Base-by-base conservation (phyloP, 352 stramenopile genomes). In the Pythium rhizo-oryzae region DNA sequence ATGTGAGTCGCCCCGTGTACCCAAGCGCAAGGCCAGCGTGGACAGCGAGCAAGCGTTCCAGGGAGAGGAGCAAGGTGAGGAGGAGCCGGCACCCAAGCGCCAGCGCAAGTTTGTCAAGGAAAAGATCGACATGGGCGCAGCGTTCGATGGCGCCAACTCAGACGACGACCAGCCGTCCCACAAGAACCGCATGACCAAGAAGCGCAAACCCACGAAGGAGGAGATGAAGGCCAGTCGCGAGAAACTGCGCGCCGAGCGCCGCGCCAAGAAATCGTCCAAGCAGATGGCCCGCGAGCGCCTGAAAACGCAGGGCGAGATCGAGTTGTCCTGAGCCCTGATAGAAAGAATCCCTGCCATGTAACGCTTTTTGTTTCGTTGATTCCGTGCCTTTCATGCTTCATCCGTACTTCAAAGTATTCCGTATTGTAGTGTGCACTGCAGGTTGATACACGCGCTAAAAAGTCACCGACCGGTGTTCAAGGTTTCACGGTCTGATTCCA, bases 61-160 rank as follows among this genome's bases (percentile, higher is more conserved):
- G 44, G 19, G 24, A 25, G 33, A 57, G 5, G 24, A 64, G 44
- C 65, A 28, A 30, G 43, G 70, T 28, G 21, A 75, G 24, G 46
- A 70, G 16, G 18, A 50, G 24, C 39, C 65, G 47, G 33, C 47
- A 15, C 47, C 35, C 24, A 41, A 62, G 41, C 68, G 44, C 23
- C 62, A 54, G 50, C 59, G 24, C 30, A 7, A 15, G 44, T 37
- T 62, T 35, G 28, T 74, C 56, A 67, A 72, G 44, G 83, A 91
- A 65, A 80, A 81, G 46, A 59, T 93, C 28, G 85, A 93, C 72
- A 92, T 93, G 85, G 85, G 85, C 11, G 79, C 80, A 25, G 82
- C 85, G 4, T 94, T 92, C 54, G 83, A 94, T 67, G 78, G 72
- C n/a, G 35, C 78, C 44, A 59, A 72, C 50, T 65, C 53, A 16